Evolutionary conservation across 768 basidiomycete species (phyloP).

Genomic region (Lentinula raphanica): DNA sequence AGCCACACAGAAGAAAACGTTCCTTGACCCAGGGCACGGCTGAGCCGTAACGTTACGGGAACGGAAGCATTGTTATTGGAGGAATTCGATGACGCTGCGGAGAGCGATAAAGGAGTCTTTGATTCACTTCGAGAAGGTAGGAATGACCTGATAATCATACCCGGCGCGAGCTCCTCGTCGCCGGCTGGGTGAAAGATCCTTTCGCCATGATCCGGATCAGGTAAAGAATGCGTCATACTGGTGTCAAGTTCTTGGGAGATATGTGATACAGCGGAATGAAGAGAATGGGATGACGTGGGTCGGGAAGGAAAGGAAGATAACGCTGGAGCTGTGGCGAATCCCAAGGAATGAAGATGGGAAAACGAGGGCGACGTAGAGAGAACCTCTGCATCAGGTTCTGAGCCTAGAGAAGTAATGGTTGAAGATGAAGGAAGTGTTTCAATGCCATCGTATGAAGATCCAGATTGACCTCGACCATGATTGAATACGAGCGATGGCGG

Average conservation of each 20-base stretch:
- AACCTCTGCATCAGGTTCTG: conserved; percentile 13
- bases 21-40: conserved; percentile 59
- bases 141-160: conserved; percentile 12
- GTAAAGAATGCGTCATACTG: conserved; percentile 7
- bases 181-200: conserved; percentile 1
- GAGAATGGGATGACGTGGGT: conserved; percentile 11
- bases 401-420: not conserved
- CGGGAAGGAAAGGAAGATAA: conserved; percentile 11
- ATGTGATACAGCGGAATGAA: conserved; percentile 2
- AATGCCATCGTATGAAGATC: not conserved
- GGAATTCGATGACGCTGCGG: not conserved
- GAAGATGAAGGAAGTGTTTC: not conserved
- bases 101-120: not conserved
- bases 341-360: conserved; percentile 1
- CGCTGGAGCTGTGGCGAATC: not conserved
- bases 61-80: conserved; percentile 9
- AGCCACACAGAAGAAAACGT: conserved; percentile 77
- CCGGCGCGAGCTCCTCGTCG: conserved; percentile 8
- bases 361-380: conserved; percentile 11
- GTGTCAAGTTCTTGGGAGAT: conserved; percentile 1
- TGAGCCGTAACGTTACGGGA: conserved; percentile 39
- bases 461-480: not conserved
- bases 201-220: conserved; percentile 7
- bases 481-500: conserved; percentile 12
- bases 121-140: conserved; percentile 3